Base-by-base conservation (phyloP, 2,329 filamentous ascomycete genomes). In the Pseudogymnoascus sp. region DNA sequence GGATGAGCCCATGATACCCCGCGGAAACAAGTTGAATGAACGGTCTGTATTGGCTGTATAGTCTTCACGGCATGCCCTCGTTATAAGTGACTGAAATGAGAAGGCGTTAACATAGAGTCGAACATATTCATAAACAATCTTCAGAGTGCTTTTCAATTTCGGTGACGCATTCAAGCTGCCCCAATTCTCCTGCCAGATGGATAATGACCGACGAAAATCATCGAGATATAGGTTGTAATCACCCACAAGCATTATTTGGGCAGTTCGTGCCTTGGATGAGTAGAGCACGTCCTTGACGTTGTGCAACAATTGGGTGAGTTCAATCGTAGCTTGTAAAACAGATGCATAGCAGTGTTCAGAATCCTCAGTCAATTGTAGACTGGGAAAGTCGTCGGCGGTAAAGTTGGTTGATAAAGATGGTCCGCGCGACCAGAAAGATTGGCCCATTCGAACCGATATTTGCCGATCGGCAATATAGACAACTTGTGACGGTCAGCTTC, bases 91-190 rank as follows among this genome's bases (percentile, higher is more conserved):
- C 70, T 91, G 88, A 67, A 90, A 90, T 1, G 87, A 87, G 70
- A 90, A 91, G 0, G 88, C 87, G 64, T 90, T 90, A 59, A 87
- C 88, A 71, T 91, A 91, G 0, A 91, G 78, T 5, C 87, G 81
- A 1, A 91, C 75, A 69, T 90, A 91, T 67, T 90, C 86, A 69
- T 89, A 90, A 0, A 86, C 88, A 69, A 91, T 79, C 23, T 88
- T 78, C 1, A 91, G 74, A 4, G 83, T 88, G 2, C 84, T 83
- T 71, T 89, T 89, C 66, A 90, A 81, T 5, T 83, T 81, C 1
- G 83, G 79, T 1, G 86, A 87, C 16, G 38, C 16, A 18, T 42
- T 23, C 18, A 42, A 33, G 11, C 16, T 44, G 16, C 53, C 23
- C 62, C 62, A 63, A 23, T 7, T 60, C 14, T 40, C 21, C 18